These are phyloP conservation scores for Perilla frutescens DNA, from an alignment of 257 asterid species.

Conservation along the genomic window DNA sequence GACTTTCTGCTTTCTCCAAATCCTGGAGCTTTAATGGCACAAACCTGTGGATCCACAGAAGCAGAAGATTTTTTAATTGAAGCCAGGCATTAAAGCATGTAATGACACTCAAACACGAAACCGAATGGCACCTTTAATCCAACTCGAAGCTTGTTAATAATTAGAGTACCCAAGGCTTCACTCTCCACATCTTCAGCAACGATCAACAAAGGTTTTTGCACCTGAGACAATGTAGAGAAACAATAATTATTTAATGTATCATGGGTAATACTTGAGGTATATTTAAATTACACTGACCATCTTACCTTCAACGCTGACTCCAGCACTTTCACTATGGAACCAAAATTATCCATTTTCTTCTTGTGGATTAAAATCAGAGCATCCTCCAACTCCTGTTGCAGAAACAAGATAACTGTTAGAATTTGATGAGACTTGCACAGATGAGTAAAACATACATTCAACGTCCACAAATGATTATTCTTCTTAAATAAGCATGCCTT, in stretches of 20 bases:
- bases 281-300: neutral
- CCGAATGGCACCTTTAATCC: conserved; percentile 66
- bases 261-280: neutral
- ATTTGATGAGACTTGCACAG: neutral
- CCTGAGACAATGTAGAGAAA: conserved; percentile 37
- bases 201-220: conserved; percentile 58
- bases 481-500: neutral
- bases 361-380: conserved; percentile 60
- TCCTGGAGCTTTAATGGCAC: conserved; percentile 98
- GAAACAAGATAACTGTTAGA: conserved; percentile 22
- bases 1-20: conserved; percentile 94
- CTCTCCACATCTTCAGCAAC: conserved; percentile 65
- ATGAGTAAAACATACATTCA: neutral
- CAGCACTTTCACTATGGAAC: conserved; percentile 69
- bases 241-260: neutral
- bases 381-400: conserved; percentile 62
- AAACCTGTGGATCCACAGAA: conserved; percentile 47
- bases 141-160: conserved; percentile 76
- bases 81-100: neutral
- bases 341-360: conserved; percentile 58
- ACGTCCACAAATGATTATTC: neutral
- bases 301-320: conserved; percentile 88
- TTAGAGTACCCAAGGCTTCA: conserved; percentile 60
- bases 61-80: neutral
- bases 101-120: neutral